Conservation (phyloP, 495 filamentous ascomycete species). For the Lasiosphaeris hirsuta region DNA sequence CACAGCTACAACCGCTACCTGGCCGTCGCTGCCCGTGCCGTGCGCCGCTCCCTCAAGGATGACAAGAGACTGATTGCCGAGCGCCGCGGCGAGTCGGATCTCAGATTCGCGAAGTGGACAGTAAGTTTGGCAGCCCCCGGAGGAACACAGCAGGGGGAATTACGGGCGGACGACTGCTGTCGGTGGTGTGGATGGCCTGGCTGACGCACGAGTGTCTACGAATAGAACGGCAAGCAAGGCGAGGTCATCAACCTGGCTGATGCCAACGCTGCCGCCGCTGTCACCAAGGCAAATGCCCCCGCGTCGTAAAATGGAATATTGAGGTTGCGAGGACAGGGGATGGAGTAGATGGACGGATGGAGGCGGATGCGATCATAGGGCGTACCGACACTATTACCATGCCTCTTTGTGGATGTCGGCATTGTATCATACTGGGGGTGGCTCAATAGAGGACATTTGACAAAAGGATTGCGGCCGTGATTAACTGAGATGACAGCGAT, state of each 20-base stretch:
- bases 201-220: slow-evolving; percentile 28
- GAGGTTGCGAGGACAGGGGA: neutral
- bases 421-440: slow-evolving; percentile 28
- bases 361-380: neutral
- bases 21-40: slow-evolving; percentile 69
- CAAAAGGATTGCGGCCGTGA: neutral
- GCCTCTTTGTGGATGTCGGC: slow-evolving; percentile 7
- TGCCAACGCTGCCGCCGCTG: slow-evolving; percentile 65
- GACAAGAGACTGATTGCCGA: slow-evolving; percentile 80
- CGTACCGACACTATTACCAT: neutral
- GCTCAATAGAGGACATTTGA: slow-evolving; percentile 23
- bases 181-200: neutral
- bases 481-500: neutral
- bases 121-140: slow-evolving; percentile 55
- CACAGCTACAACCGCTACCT: slow-evolving; percentile 82
- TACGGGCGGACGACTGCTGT: neutral
- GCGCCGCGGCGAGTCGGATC: slow-evolving; percentile 82
- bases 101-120: slow-evolving; percentile 95
- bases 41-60: slow-evolving; percentile 93
- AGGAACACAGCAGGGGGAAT: no score
- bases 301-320: slow-evolving; percentile 6
- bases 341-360: neutral
- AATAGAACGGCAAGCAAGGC: slow-evolving; percentile 94
- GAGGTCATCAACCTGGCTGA: slow-evolving; percentile 71
- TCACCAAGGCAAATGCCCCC: slow-evolving; percentile 33